phyloP scores from a whole-genome alignment of 495 filamentous ascomycete genomes.

The Rhypophila decipiens region DNA sequence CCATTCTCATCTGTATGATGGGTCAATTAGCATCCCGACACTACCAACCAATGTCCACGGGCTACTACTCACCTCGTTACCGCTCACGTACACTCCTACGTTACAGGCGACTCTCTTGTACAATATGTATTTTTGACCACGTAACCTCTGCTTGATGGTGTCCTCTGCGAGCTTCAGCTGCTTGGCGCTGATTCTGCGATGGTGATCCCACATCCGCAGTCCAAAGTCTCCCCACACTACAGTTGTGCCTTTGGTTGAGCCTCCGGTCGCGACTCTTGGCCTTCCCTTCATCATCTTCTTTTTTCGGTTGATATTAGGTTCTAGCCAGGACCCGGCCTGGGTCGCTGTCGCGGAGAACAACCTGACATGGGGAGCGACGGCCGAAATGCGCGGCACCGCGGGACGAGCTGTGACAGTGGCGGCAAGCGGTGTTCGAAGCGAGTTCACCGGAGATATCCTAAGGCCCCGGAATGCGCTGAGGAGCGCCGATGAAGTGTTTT shows the following conservation, averaged over 20 bases:
- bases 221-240: constrained; percentile 96
- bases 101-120: constrained; percentile 88
- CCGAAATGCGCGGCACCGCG: constrained; percentile 3
- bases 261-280: constrained; percentile 81
- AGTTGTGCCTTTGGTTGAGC: constrained; percentile 85
- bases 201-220: constrained; percentile 86
- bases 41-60: no score
- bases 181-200: constrained; percentile 79
- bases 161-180: constrained; percentile 87
- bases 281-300: constrained; percentile 88
- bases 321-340: constrained; percentile 65
- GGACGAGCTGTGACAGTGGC: constrained; percentile 12
- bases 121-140: constrained; percentile 87
- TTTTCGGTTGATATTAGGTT: constrained; percentile 65
- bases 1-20: constrained; percentile 68
- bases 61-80: constrained; percentile 74
- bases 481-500: constrained; percentile 31
- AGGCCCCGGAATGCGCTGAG: constrained; percentile 37
- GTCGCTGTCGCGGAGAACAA: constrained; percentile 68
- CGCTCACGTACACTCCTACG: constrained; percentile 89
- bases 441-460: constrained; percentile 28
- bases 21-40: constrained; percentile 13
- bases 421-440: constrained; percentile 25
- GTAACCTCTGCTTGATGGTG: constrained; percentile 77
- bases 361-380: constrained; percentile 36